Percentiles rank a stretch among this genome's conserved stretches.
Evolutionary conservation across 345 rosid genomes (phyloP).

Genomic region (Ceriops decandra): DNA sequence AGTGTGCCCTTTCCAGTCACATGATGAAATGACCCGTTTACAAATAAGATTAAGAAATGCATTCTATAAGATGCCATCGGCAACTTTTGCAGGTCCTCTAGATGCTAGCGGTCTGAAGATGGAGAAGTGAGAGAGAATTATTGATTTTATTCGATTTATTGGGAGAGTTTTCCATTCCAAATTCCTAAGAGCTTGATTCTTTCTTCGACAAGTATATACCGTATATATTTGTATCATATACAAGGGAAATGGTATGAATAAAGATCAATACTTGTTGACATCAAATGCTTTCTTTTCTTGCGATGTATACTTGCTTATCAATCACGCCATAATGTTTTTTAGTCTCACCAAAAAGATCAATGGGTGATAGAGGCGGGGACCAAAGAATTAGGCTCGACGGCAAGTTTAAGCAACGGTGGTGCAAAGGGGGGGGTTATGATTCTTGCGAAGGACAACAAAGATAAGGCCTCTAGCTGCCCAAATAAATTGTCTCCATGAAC

Average conservation of each 20-base stretch:
- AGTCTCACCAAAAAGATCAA: not conserved
- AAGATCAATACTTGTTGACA: slow-evolving; percentile 26
- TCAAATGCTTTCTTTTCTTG: slow-evolving; percentile 6
- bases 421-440: not conserved
- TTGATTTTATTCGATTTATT: slow-evolving; percentile 18
- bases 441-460: slow-evolving; percentile 3
- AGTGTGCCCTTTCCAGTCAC: not conserved
- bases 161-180: slow-evolving; percentile 11
- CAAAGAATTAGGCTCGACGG: slow-evolving; percentile 10
- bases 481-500: not conserved
- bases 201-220: slow-evolving; percentile 29
- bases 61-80: slow-evolving; percentile 3
- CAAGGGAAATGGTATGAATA: slow-evolving; percentile 34
- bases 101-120: slow-evolving; percentile 50
- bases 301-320: not conserved
- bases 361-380: slow-evolving; percentile 15
- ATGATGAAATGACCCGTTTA: not conserved
- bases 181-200: slow-evolving; percentile 30
- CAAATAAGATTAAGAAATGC: slow-evolving; percentile 6
- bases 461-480: not conserved
- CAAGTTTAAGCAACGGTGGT: slow-evolving; percentile 16
- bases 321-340: slow-evolving; percentile 4
- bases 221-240: slow-evolving; percentile 34
- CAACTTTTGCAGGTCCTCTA: slow-evolving; percentile 46
- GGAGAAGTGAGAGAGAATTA: slow-evolving; percentile 43